Base-by-base conservation (phyloP, 148 eudicot genomes). In the Fallopia convolvulus region DNA sequence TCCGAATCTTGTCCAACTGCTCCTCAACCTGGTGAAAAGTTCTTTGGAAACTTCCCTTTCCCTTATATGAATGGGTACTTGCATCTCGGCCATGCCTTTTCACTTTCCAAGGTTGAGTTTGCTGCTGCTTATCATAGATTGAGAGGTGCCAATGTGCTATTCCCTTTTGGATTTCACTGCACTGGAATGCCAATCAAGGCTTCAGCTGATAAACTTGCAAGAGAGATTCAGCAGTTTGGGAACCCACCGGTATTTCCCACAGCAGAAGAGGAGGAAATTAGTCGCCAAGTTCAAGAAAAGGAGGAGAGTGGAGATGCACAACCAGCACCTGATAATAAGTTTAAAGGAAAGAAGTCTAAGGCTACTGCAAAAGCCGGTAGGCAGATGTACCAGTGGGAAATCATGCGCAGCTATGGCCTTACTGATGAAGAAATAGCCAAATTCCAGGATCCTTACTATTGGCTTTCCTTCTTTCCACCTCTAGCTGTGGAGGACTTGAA, bases 131-230 rank as follows among this genome's bases (percentile, higher is more conserved):
- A 83, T 80, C 97, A 92, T 82, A 85, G 98, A 55, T 78, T 94
- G 78, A 92, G 86, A 77, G 98, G 98, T 63, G 94, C 90, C 56
- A 94, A 90, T 68, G 97, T 94, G 5, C 90, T 94, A 40, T 84
- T 94, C 79, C 98, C 98, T 36, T 94, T 94, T 82, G 98, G 83
- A 55, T 93, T 93, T 78, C 98, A 93, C 77, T 91, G 92, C 74
- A 93, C 97, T 23, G 98, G 98, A 23, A 93, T 93, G 98, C 98
- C 98, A 46, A 93, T 93, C 80, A 91, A 91, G 86, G 98, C 98
- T 41, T 90, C 97, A 50, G 94, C 98, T 14, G 98, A 93, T 82
- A 93, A 90, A 76, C 88, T 93, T 76, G 78, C 77, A 5, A 81
- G 98, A 40, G 98, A 93, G 80, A 84, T 89, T 71, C 78, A 89